Conservation (phyloP, 2,329 filamentous ascomycete species). For the Botrytis cinerea region DNA sequence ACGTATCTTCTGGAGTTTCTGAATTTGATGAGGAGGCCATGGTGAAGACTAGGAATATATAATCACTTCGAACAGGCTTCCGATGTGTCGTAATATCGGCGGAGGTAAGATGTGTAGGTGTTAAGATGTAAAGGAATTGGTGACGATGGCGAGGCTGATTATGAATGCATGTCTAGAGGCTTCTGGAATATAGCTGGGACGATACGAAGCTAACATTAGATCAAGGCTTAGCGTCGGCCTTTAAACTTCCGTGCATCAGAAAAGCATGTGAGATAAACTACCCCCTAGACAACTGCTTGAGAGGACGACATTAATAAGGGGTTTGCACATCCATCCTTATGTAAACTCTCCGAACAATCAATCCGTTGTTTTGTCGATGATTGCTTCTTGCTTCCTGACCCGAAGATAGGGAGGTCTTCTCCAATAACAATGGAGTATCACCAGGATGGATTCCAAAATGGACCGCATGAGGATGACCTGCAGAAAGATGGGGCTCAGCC, state of each 20-base stretch:
- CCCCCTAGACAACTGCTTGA: background rate
- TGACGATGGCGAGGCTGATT: slow-evolving; percentile 35
- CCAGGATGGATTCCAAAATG: background rate
- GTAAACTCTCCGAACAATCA: background rate
- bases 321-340: background rate
- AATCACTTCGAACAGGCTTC: slow-evolving; percentile 20
- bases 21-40: slow-evolving; percentile 55
- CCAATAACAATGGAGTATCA: background rate
- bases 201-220: background rate
- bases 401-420: too few species aligned
- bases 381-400: too few species aligned
- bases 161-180: slow-evolving; percentile 27
- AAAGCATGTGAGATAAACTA: background rate
- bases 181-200: slow-evolving; percentile 32
- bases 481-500: slow-evolving; percentile 9
- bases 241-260: background rate
- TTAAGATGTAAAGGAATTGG: slow-evolving; percentile 28
- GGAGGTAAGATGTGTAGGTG: slow-evolving; percentile 26
- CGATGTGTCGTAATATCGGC: background rate
- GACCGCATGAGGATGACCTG: background rate
- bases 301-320: background rate
- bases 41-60: slow-evolving; percentile 33
- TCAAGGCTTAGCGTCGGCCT: background rate
- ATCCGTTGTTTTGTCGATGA: background rate
- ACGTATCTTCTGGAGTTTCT: slow-evolving; percentile 49